phyloP scores from a whole-genome alignment of 2,329 filamentous ascomycete genomes.

The Xylariaceae sp. region DNA sequence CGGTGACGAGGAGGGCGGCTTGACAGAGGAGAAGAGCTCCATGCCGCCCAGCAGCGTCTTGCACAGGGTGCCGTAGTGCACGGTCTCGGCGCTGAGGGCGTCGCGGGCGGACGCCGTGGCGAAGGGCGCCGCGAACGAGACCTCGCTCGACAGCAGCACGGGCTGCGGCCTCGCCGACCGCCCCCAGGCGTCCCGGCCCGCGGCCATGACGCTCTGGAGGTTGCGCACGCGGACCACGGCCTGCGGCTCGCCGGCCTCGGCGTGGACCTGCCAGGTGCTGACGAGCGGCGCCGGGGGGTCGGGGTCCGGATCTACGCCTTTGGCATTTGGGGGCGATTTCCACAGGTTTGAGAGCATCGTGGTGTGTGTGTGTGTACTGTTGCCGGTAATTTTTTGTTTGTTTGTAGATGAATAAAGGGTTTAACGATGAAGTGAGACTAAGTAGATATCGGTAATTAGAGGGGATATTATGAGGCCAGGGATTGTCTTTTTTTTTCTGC shows the following conservation, averaged over 20 bases:
- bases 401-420: too few relatives aligned
- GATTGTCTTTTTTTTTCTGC: too few relatives aligned
- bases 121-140: conserved; percentile 64
- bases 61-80: conserved; percentile 75
- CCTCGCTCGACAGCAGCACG: conserved; percentile 62
- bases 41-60: conserved; percentile 65
- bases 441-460: too few relatives aligned
- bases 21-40: conserved; percentile 36
- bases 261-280: conserved; percentile 47
- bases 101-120: conserved; percentile 63
- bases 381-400: background rate
- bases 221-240: conserved; percentile 66
- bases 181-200: conserved; percentile 73
- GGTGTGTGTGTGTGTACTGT: background rate
- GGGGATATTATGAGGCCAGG: too few relatives aligned
- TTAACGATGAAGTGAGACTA: too few relatives aligned
- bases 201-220: conserved; percentile 61
- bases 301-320: conserved; percentile 25
- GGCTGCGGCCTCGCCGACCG: conserved; percentile 65
- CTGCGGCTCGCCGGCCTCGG: conserved; percentile 51
- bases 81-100: conserved; percentile 69
- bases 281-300: conserved; percentile 42
- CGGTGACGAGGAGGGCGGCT: conserved; percentile 22
- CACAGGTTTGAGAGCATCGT: conserved; percentile 37
- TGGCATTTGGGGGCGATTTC: conserved; percentile 28